Percentiles rank a stretch among this genome's conserved stretches.
Conservation (phyloP, 176 grass and related monocot species). For the Zizania latifolia region DNA sequence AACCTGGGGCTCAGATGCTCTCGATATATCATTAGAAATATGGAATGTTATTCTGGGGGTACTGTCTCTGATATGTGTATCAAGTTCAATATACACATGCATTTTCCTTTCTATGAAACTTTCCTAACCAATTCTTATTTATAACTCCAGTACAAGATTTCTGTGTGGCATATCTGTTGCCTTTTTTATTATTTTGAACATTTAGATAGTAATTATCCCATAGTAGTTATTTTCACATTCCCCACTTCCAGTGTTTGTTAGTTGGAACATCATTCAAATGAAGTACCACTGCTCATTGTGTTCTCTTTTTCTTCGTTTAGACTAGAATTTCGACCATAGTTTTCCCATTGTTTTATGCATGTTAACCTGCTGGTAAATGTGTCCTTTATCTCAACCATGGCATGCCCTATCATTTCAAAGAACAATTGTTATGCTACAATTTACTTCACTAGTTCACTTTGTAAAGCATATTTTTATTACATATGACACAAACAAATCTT, state of each 20-base stretch:
- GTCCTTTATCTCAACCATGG: background rate
- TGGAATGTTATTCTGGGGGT: constrained; percentile 96
- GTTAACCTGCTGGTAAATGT: background rate
- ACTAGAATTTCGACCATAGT: background rate
- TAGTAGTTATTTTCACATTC: background rate
- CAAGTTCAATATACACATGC: background rate
- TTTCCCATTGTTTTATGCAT: constrained; percentile 14
- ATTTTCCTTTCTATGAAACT: background rate
- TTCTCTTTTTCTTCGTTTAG: background rate
- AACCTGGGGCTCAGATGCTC: constrained; percentile 77
- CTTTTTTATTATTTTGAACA: background rate
- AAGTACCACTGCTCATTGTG: background rate
- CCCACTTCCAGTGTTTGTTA: background rate
- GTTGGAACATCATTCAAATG: background rate
- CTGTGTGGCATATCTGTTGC: constrained; percentile 11
- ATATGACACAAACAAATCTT: too few species aligned
- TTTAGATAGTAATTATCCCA: background rate
- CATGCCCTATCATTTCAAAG: background rate
- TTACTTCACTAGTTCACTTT: constrained; percentile 14
- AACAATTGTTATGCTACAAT: background rate
- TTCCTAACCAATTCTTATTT: background rate
- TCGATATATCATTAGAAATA: constrained; percentile 93
- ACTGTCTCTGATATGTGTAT: constrained; percentile 20
- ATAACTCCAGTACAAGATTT: background rate
- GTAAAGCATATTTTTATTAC: constrained; percentile 14